Base-by-base conservation (phyloP, 202 grass and related monocot species). In the Thinopyrum obtusiflorum region DNA sequence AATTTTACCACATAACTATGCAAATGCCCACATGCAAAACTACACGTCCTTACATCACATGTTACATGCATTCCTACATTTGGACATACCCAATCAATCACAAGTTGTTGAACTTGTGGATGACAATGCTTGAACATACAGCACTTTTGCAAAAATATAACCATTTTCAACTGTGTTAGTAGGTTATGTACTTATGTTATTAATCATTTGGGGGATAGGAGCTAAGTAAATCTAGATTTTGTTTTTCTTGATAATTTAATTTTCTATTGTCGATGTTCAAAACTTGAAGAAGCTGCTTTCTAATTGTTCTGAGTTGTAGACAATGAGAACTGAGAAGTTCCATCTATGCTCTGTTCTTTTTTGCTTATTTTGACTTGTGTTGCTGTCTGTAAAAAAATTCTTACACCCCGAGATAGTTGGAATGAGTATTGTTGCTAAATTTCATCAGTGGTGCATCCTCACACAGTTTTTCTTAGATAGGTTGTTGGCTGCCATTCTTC, bases 401-500 rank as follows among this genome's bases (percentile, higher is more conserved):
- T 21, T 88, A 66, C 35, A 55, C 53, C 49, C 24, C 8, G 71
- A 42, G n/a, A 66, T 83, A 32, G 15, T 80, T 53, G 64, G 36
- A 80, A 81, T 26, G 68, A 59, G 17, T 59, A 44, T 59, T 57
- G 17, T 12, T 55, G 46, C 26, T 53, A 78, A 72, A 39, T n/a
- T 76, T 27, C 81, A 25, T 73, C 42, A 61, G 44, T 65, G 7
- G 15, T 83, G 5, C 63, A 53, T 81, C 61, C 61, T 77, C 26
- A 90, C 64, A 68, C 27, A 61, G 26, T 33, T 24, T 63, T 86
- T 86, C 51, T 51, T 70, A 68, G 15, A 82, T 86, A 95, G 93
- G 86, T 81, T 98, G 71, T 86, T 98, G 65, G 53, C 89, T 61
- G 80, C 86, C 13, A 76, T 87, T 92, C 85, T 98, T 80, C 89